Percentiles rank a stretch among this genome's conserved stretches.
Evolutionary conservation across 2,329 filamentous ascomycete genomes (phyloP).

Genomic region (Epichloe glyceriae): DNA sequence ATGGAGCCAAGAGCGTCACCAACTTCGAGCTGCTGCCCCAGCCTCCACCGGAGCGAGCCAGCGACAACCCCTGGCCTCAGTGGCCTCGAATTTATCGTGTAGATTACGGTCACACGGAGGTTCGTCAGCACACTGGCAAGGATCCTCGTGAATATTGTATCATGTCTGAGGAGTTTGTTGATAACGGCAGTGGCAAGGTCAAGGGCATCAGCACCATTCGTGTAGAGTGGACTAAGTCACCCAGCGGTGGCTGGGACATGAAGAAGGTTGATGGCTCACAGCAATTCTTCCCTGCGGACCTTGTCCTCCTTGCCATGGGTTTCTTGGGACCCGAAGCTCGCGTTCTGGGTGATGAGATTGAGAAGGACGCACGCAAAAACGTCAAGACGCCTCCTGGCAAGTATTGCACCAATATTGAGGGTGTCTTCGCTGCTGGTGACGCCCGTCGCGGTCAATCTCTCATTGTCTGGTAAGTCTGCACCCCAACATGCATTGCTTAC

Average conservation of each 20-base stretch:
- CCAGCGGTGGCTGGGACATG: constrained; percentile 93
- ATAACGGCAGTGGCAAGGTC: constrained; percentile 74
- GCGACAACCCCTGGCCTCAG: constrained; percentile 95
- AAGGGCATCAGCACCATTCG: constrained; percentile 94
- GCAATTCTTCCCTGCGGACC: constrained; percentile 91
- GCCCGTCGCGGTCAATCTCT: constrained; percentile 89
- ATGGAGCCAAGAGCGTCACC: constrained; percentile 88
- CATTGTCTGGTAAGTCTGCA: constrained; percentile 70
- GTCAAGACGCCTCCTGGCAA: constrained; percentile 84
- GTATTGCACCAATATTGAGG: constrained; percentile 77
- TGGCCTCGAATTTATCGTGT: constrained; percentile 97
- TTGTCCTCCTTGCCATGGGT: constrained; percentile 92
- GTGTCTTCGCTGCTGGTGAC: constrained; percentile 89
- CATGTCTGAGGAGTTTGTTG: constrained; percentile 94
- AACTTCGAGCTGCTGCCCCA: constrained; percentile 95
- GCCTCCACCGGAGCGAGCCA: constrained; percentile 77
- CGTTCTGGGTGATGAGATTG: constrained; percentile 73
- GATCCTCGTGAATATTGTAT: constrained; percentile 96
- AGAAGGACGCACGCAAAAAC: constrained; percentile 88
- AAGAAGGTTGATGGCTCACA: constrained; percentile 89
- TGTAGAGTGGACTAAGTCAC: constrained; percentile 89
- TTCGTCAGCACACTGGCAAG: constrained; percentile 90
- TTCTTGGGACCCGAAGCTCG: constrained; percentile 90
- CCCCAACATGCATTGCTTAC: neutral
- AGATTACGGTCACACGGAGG: constrained; percentile 95